Percentiles rank a stretch among this genome's conserved stretches.
Conservation (phyloP, 2,329 filamentous ascomycete species). For the Fusarium pseudocircinatum region DNA sequence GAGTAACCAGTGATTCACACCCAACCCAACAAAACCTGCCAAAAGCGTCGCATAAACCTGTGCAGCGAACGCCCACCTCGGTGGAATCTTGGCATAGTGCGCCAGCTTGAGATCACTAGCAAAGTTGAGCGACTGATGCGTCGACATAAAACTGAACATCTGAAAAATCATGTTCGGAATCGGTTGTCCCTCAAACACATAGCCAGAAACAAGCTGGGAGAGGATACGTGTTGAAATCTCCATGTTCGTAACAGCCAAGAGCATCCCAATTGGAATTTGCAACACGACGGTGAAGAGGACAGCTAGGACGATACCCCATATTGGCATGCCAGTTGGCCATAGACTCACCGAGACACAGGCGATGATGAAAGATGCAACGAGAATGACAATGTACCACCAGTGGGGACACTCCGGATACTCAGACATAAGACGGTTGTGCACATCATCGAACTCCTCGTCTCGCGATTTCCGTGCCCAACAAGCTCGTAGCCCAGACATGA, state of each 20-base stretch:
- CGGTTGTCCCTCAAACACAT: constrained; percentile 71
- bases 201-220: constrained; percentile 73
- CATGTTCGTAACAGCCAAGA: constrained; percentile 65
- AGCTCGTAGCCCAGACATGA: constrained; percentile 40
- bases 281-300: constrained; percentile 61
- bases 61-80: constrained; percentile 62
- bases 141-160: constrained; percentile 71
- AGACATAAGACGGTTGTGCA: constrained; percentile 48
- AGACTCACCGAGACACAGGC: constrained; percentile 49
- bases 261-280: constrained; percentile 65
- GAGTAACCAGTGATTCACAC: constrained; percentile 69
- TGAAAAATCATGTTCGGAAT: constrained; percentile 79
- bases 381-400: constrained; percentile 63
- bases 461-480: constrained; percentile 39
- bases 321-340: constrained; percentile 62
- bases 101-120: constrained; percentile 68
- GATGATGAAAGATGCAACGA: constrained; percentile 57
- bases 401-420: constrained; percentile 57
- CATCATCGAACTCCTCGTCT: constrained; percentile 52
- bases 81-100: constrained; percentile 70
- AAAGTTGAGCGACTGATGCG: constrained; percentile 69
- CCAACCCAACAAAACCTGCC: constrained; percentile 64
- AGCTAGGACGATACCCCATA: constrained; percentile 62
- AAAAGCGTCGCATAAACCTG: constrained; percentile 64
- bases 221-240: constrained; percentile 71